Conservation (phyloP, 257 asterid species). For the Rauvolfia tetraphylla region DNA sequence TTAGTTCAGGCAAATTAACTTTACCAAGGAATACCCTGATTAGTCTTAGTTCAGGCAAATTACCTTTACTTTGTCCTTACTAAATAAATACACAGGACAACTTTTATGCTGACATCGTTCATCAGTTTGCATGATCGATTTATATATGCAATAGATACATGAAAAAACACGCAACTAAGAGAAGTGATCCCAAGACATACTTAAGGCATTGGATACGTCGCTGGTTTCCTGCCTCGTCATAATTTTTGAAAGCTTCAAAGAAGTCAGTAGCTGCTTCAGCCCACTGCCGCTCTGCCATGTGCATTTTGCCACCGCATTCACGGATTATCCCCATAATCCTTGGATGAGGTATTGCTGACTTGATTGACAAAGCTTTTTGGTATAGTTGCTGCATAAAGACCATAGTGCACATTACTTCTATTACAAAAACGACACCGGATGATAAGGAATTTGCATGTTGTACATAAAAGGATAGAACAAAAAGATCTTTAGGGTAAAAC, state of each 20-base stretch:
- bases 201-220: slow-evolving; percentile 94
- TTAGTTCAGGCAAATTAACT: too few species aligned
- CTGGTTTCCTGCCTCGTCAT: slow-evolving; percentile 98
- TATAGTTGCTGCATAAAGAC: slow-evolving; percentile 66
- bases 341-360: slow-evolving; percentile 99
- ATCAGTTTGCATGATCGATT: background rate
- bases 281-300: slow-evolving; percentile 98
- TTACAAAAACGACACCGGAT: background rate
- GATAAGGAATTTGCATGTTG: background rate
- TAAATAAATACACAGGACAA: background rate
- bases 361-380: slow-evolving; percentile 82
- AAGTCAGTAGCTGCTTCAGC: slow-evolving; percentile 96
- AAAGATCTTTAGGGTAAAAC: background rate
- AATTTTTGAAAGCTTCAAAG: slow-evolving; percentile 96
- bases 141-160: background rate
- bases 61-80: background rate
- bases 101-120: background rate
- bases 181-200: slow-evolving; percentile 35
- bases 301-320: slow-evolving; percentile 99
- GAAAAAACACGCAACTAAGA: background rate
- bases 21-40: background rate
- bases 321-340: slow-evolving; percentile 98
- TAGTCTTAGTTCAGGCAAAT: background rate
- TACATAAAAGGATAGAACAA: background rate
- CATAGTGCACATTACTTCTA: slow-evolving; percentile 8